Conservation (phyloP, 2,329 filamentous ascomycete species). For the Cadophora sp. region DNA sequence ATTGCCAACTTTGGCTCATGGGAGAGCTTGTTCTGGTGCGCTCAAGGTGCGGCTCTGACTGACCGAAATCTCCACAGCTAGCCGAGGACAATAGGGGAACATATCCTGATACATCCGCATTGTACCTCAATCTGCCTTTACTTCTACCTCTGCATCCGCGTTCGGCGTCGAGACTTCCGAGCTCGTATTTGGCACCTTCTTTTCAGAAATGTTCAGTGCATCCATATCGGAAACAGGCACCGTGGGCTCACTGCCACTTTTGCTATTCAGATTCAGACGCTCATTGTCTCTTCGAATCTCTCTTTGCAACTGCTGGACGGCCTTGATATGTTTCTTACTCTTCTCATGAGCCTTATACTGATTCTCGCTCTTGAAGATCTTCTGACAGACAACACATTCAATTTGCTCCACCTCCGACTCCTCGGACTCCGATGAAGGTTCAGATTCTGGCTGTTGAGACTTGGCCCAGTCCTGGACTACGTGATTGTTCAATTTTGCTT, state of each 20-base stretch:
- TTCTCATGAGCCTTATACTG: slow-evolving; percentile 92
- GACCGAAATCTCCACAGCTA: neutral
- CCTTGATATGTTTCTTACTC: slow-evolving; percentile 95
- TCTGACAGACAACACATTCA: slow-evolving; percentile 80
- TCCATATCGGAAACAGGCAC: slow-evolving; percentile 35
- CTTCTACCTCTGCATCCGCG: neutral
- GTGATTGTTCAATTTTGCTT: slow-evolving; percentile 70
- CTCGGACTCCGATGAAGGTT: slow-evolving; percentile 58
- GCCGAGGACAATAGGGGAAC: neutral
- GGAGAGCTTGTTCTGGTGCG: no score
- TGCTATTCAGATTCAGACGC: slow-evolving; percentile 57
- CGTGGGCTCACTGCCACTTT: slow-evolving; percentile 12
- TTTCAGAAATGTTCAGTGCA: slow-evolving; percentile 27
- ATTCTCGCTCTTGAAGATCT: slow-evolving; percentile 87
- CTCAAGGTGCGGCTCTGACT: no score
- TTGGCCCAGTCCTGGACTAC: slow-evolving; percentile 81
- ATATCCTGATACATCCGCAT: neutral
- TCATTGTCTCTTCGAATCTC: slow-evolving; percentile 85
- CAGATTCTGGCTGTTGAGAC: slow-evolving; percentile 58
- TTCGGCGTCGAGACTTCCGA: neutral
- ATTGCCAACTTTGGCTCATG: no score
- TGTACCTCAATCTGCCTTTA: neutral
- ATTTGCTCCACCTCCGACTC: slow-evolving; percentile 64
- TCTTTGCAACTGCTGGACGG: slow-evolving; percentile 77
- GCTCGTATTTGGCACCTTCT: neutral